Conservation (phyloP, 192 early-diverging fungal genomes). For the Backusella luteola region DNA sequence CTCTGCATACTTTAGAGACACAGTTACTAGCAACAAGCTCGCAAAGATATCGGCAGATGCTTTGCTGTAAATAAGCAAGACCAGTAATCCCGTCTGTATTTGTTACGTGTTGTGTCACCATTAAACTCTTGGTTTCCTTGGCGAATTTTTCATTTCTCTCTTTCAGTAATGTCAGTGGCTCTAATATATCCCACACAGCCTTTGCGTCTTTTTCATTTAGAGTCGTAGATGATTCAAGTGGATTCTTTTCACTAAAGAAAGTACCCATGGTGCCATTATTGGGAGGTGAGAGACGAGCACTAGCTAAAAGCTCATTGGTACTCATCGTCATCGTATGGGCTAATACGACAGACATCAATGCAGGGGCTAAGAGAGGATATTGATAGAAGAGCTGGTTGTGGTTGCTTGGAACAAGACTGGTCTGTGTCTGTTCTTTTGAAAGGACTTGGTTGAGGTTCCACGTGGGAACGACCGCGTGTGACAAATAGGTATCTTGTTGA, state of each 20-base stretch:
- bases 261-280: neutral
- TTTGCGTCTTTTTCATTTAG: conserved; percentile 8
- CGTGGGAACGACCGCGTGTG: conserved; percentile 20
- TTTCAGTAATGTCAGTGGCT: neutral
- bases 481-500: conserved; percentile 14
- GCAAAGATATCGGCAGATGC: neutral
- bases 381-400: conserved; percentile 10
- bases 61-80: neutral
- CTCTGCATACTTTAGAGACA: neutral
- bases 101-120: neutral
- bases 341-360: conserved; percentile 35
- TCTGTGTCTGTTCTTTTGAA: neutral
- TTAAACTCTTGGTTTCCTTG: neutral
- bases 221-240: neutral
- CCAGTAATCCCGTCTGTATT: neutral
- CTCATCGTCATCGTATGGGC: conserved; percentile 27
- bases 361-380: conserved; percentile 30
- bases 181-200: conserved; percentile 2
- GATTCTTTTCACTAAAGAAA: neutral
- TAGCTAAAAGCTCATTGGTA: conserved; percentile 13
- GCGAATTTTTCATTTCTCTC: conserved; percentile 9
- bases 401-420: neutral
- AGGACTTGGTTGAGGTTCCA: conserved; percentile 20
- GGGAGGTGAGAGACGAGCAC: neutral
- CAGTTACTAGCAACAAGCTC: neutral